Conservation (phyloP, 1,139 yeast species). For the Magnusiomyces sp. region DNA sequence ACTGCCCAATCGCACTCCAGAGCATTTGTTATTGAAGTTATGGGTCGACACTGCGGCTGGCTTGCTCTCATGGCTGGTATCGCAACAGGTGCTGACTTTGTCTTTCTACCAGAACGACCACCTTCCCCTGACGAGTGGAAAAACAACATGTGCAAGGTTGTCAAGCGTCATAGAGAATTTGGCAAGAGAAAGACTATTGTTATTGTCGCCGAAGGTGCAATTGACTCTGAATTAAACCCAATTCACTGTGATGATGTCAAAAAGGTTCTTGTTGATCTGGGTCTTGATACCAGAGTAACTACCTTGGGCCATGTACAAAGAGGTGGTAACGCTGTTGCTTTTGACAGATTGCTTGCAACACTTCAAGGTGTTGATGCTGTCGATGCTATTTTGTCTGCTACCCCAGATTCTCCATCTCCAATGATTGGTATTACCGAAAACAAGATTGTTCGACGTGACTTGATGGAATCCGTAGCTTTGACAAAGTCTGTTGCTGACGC, state of each 20-base stretch:
- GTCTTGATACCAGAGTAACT: conserved; percentile 89
- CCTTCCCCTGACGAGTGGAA: conserved; percentile 62
- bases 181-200: conserved; percentile 94
- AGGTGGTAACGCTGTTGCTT: conserved; percentile 97
- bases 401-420: conserved; percentile 91
- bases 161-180: conserved; percentile 66
- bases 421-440: conserved; percentile 87
- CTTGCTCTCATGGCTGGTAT: conserved; percentile 93
- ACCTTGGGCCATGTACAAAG: conserved; percentile 96
- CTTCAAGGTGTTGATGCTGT: conserved; percentile 97
- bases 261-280: conserved; percentile 69
- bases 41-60: conserved; percentile 99
- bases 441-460: conserved; percentile 72
- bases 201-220: conserved; percentile 96
- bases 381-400: conserved; percentile 77
- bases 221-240: conserved; percentile 71
- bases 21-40: conserved; percentile 95
- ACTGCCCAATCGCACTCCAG: conserved; percentile 96
- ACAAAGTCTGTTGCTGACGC: conserved; percentile 86
- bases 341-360: conserved; percentile 83
- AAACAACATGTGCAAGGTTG: conserved; percentile 51
- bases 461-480: conserved; percentile 80
- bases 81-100: conserved; percentile 90
- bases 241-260: conserved; percentile 74
- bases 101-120: conserved; percentile 87